These are phyloP conservation scores for Suhomyces prunicola DNA, from an alignment of 805 yeast genomes.

Conservation along the genomic window DNA sequence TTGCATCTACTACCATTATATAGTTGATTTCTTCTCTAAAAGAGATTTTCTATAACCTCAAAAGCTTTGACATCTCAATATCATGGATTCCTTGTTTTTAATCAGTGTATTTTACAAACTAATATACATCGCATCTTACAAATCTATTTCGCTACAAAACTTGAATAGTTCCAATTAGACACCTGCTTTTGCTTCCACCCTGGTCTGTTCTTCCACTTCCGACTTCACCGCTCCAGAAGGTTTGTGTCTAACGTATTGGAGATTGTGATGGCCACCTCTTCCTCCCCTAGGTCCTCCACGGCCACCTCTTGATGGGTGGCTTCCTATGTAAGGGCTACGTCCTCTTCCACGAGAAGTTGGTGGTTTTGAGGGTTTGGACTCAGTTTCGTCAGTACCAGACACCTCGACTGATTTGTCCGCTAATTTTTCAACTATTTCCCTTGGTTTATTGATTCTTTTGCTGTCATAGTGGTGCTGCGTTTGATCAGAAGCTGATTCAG, in stretches of 20 bases:
- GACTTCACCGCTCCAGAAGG: background rate
- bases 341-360: constrained; percentile 9
- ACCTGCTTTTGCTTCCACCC: constrained; percentile 1
- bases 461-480: background rate
- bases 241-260: constrained; percentile 22
- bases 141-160: constrained; percentile 1
- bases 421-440: background rate
- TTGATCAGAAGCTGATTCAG: background rate
- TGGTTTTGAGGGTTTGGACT: background rate
- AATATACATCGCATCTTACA: constrained; percentile 2
- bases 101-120: background rate
- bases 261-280: constrained; percentile 10
- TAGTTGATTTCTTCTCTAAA: background rate
- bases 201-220: background rate
- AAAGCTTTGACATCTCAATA: background rate
- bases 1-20: background rate
- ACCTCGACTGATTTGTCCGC: background rate
- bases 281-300: constrained; percentile 18
- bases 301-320: constrained; percentile 2
- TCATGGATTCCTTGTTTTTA: background rate
- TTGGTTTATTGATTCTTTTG: background rate
- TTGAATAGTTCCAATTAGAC: background rate
- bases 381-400: background rate
- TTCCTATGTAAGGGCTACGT: constrained; percentile 6
- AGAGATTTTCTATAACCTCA: background rate